A percentile compares a stretch with the other conserved stretches of the same genome.
These are phyloP conservation scores for Blastobotrys attinorum DNA, from an alignment of 805 yeast species.

Conservation along the genomic window DNA sequence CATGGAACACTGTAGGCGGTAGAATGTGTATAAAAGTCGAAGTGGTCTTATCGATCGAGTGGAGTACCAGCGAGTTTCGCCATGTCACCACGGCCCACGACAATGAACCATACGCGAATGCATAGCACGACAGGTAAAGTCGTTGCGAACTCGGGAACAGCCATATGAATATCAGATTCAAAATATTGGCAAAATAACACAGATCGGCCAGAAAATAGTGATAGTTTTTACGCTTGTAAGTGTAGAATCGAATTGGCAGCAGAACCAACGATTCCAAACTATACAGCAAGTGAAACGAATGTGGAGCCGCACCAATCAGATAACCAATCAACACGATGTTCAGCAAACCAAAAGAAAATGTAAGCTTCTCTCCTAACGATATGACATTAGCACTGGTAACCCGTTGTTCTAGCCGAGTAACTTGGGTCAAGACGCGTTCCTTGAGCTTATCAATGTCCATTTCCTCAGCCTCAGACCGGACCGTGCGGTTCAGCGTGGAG, in stretches of 20 bases:
- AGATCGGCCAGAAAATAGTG: slow-evolving; percentile 89
- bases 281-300: slow-evolving; percentile 68
- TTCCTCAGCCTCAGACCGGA: slow-evolving; percentile 20
- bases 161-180: slow-evolving; percentile 73
- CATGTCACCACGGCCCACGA: slow-evolving; percentile 93
- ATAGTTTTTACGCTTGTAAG: slow-evolving; percentile 69
- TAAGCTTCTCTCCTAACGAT: slow-evolving; percentile 59
- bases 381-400: slow-evolving; percentile 20
- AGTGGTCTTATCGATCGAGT: slow-evolving; percentile 86
- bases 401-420: slow-evolving; percentile 26
- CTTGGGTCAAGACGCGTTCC: slow-evolving; percentile 18
- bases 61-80: slow-evolving; percentile 89
- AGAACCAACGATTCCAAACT: slow-evolving; percentile 51
- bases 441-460: slow-evolving; percentile 29
- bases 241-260: slow-evolving; percentile 78
- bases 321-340: slow-evolving; percentile 65
- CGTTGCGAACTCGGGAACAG: slow-evolving; percentile 63
- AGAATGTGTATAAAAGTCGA: slow-evolving; percentile 82
- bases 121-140: slow-evolving; percentile 74
- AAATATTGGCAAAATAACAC: slow-evolving; percentile 80
- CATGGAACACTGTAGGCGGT: slow-evolving; percentile 85
- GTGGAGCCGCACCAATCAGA: slow-evolving; percentile 70
- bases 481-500: slow-evolving; percentile 14
- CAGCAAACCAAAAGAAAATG: slow-evolving; percentile 67
- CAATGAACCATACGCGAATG: slow-evolving; percentile 81